These are phyloP conservation scores for Balakata baccata DNA, from an alignment of 345 rosid species.

Conservation along the genomic window DNA sequence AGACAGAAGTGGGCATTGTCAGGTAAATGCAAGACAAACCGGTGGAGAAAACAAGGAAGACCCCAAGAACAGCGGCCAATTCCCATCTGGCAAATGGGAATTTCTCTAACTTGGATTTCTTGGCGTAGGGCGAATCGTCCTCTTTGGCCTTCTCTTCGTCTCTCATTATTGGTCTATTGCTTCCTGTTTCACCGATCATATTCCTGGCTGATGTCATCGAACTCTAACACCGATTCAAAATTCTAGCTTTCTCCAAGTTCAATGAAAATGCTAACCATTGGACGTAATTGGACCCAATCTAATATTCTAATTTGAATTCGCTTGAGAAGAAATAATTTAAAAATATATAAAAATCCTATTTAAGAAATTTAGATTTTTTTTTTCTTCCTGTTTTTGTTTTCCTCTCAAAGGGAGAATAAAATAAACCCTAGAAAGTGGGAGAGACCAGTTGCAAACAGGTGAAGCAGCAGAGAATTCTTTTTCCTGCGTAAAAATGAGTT, in stretches of 20 bases:
- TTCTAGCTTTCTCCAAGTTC: not conserved
- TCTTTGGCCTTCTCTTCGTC: slow-evolving; percentile 64
- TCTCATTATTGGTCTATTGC: slow-evolving; percentile 25
- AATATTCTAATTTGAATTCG: not conserved
- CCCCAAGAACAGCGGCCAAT: slow-evolving; percentile 62
- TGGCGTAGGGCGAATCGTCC: slow-evolving; percentile 65
- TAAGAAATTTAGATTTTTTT: not conserved
- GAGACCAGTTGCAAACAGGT: not conserved
- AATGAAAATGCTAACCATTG: not conserved
- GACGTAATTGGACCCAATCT: not conserved
- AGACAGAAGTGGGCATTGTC: slow-evolving; percentile 84
- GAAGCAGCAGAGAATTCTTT: too few species aligned
- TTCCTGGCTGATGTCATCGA: slow-evolving; percentile 41
- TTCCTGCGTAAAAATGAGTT: too few species aligned
- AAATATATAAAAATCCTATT: not conserved
- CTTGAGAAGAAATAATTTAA: too few species aligned
- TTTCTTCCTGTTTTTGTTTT: too few species aligned
- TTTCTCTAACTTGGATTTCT: slow-evolving; percentile 62
- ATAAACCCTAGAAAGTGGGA: not conserved
- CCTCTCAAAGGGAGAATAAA: not conserved
- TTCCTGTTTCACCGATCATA: slow-evolving; percentile 39
- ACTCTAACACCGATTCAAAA: too few species aligned
- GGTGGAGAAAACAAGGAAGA: slow-evolving; percentile 57
- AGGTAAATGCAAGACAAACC: slow-evolving; percentile 74
- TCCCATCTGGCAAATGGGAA: slow-evolving; percentile 83